A percentile compares a stretch with the other conserved stretches of the same genome.
Evolutionary conservation across 495 filamentous ascomycete genomes (phyloP).

Genomic region (Xylaria venustula): DNA sequence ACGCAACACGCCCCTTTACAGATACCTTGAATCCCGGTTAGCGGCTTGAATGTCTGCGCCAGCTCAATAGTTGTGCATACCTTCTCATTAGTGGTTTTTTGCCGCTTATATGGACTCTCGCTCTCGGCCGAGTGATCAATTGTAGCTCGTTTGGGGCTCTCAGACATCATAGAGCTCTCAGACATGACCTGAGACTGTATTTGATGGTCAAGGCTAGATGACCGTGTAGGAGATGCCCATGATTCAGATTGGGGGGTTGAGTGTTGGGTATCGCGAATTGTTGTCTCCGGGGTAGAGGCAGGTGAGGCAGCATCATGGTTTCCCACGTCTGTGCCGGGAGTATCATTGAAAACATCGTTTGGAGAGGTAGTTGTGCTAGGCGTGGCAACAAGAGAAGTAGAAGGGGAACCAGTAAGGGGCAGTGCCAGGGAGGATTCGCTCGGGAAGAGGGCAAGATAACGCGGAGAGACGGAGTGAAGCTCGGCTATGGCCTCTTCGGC

Average conservation of each 20-base stretch:
- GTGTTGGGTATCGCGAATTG: background rate
- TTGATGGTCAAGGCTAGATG: constrained; percentile 8
- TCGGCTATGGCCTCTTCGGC: constrained; percentile 23
- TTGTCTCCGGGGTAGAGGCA: background rate
- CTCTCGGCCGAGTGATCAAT: constrained; percentile 3
- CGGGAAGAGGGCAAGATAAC: constrained; percentile 24
- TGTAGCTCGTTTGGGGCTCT: constrained; percentile 14
- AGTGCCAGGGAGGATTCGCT: constrained; percentile 24
- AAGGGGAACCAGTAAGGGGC: constrained; percentile 12
- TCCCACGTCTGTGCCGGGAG: background rate
- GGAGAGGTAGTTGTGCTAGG: background rate
- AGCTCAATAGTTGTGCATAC: background rate
- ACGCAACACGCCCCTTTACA: constrained; percentile 1
- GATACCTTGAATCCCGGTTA: background rate
- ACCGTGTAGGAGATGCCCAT: background rate
- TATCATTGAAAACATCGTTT: background rate
- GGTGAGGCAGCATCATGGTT: background rate
- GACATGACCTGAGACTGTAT: constrained; percentile 14
- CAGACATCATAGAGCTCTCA: constrained; percentile 9
- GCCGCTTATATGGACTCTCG: constrained; percentile 17
- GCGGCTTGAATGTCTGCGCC: background rate
- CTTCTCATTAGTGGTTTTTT: constrained; percentile 16
- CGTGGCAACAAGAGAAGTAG: constrained; percentile 8
- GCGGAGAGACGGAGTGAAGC: constrained; percentile 19
- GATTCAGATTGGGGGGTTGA: background rate